These are phyloP conservation scores for Leccinum aurantiacum DNA, from an alignment of 768 basidiomycete genomes.

Conservation along the genomic window DNA sequence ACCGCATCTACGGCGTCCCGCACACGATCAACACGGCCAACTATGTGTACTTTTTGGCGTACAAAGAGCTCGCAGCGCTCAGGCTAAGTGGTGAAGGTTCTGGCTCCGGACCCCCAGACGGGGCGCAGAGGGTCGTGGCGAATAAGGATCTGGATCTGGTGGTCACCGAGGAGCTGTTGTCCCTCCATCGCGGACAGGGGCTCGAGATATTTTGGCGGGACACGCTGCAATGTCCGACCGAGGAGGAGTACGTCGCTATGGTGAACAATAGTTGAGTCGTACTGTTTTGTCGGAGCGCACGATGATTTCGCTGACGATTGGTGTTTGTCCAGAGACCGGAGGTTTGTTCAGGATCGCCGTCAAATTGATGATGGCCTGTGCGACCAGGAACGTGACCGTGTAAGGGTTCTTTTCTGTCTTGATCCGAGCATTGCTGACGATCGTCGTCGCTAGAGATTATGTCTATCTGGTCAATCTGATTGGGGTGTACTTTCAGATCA, in stretches of 20 bases:
- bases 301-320: slow-evolving; percentile 4
- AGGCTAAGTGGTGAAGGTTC: slow-evolving; percentile 4
- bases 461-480: slow-evolving; percentile 92
- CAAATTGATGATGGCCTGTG: slow-evolving; percentile 95
- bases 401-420: slow-evolving; percentile 31
- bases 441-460: slow-evolving; percentile 60
- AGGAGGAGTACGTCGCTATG: slow-evolving; percentile 94
- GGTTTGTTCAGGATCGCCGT: slow-evolving; percentile 89
- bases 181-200: slow-evolving; percentile 94
- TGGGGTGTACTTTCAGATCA: slow-evolving; percentile 92
- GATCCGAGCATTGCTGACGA: neutral
- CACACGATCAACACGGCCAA: slow-evolving; percentile 98
- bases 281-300: slow-evolving; percentile 55
- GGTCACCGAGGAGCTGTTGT: slow-evolving; percentile 58
- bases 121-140: slow-evolving; percentile 44
- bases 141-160: slow-evolving; percentile 68
- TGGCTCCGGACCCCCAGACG: neutral
- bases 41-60: slow-evolving; percentile 95
- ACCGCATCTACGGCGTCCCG: slow-evolving; percentile 95
- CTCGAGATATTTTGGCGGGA: slow-evolving; percentile 95
- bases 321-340: slow-evolving; percentile 74
- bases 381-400: slow-evolving; percentile 60
- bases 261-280: slow-evolving; percentile 82
- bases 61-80: slow-evolving; percentile 60
- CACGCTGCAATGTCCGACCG: slow-evolving; percentile 84